A percentile compares a stretch with the other conserved stretches of the same genome.
Evolutionary conservation across 768 basidiomycete species (phyloP).

Genomic region (Boletus eberwhitei): DNA sequence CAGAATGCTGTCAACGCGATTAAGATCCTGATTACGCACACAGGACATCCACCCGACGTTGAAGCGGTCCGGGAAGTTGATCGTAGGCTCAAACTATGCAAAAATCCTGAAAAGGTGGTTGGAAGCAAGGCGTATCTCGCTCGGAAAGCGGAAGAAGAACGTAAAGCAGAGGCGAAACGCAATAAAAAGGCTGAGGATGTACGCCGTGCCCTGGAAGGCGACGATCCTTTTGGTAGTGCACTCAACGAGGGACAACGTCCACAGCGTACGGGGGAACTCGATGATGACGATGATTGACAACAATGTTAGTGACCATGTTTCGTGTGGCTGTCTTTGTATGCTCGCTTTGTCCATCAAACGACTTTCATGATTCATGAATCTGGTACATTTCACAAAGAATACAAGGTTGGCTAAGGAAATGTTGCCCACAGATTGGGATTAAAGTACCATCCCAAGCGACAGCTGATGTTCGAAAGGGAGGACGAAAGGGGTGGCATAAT

Average conservation of each 20-base stretch:
- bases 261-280: slow-evolving; percentile 35
- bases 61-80: slow-evolving; percentile 89
- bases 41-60: slow-evolving; percentile 67
- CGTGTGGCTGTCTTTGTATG: neutral
- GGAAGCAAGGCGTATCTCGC: slow-evolving; percentile 82
- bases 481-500: slow-evolving; percentile 28
- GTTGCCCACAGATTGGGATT: slow-evolving; percentile 16
- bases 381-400: neutral
- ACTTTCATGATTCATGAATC: neutral
- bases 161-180: slow-evolving; percentile 65
- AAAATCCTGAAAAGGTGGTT: slow-evolving; percentile 93
- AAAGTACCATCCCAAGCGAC: slow-evolving; percentile 20
- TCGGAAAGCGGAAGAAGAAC: slow-evolving; percentile 70
- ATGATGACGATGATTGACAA: slow-evolving; percentile 44
- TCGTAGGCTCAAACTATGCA: slow-evolving; percentile 78
- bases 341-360: neutral
- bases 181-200: slow-evolving; percentile 54
- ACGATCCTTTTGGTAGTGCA: slow-evolving; percentile 71
- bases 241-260: slow-evolving; percentile 36
- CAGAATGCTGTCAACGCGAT: slow-evolving; percentile 42
- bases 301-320: neutral
- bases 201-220: slow-evolving; percentile 43
- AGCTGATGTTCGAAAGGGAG: slow-evolving; percentile 22
- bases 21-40: slow-evolving; percentile 48
- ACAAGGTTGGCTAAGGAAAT: slow-evolving; percentile 9